Evolutionary conservation across 2,329 filamentous ascomycete species (phyloP).

Genomic region (Ceratocystis alfenasii): DNA sequence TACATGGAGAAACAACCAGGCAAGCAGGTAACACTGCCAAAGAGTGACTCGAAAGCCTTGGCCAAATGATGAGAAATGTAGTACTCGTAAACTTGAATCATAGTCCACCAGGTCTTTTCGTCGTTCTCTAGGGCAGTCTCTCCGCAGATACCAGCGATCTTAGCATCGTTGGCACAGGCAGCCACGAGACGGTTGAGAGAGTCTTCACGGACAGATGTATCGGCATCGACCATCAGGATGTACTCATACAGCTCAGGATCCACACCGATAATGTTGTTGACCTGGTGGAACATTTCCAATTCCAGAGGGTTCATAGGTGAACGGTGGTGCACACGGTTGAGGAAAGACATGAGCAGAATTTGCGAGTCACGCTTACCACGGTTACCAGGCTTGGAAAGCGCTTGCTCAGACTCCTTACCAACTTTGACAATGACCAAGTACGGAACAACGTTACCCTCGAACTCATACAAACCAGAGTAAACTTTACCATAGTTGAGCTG

Average conservation of each 20-base stretch:
- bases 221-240: constrained; percentile 91
- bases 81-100: constrained; percentile 99
- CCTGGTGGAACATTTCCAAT: constrained; percentile 96
- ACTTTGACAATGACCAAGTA: constrained; percentile 95
- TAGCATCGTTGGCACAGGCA: constrained; percentile 82
- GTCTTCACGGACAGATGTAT: constrained; percentile 87
- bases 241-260: constrained; percentile 97
- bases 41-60: constrained; percentile 95
- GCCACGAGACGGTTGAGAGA: constrained; percentile 86
- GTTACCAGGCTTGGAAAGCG: constrained; percentile 86
- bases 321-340: constrained; percentile 93
- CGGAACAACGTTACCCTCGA: constrained; percentile 91
- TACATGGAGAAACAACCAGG: constrained; percentile 99
- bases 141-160: constrained; percentile 94
- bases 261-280: constrained; percentile 98
- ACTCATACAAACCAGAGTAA: constrained; percentile 95
- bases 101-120: constrained; percentile 92
- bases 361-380: constrained; percentile 98
- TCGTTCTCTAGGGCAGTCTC: constrained; percentile 95
- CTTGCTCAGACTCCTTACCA: constrained; percentile 89
- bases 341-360: constrained; percentile 89
- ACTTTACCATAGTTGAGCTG: constrained; percentile 98
- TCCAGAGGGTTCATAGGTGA: constrained; percentile 91
- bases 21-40: constrained; percentile 96
- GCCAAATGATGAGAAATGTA: constrained; percentile 96